These are phyloP conservation scores for Termitomyces sp. DNA, from an alignment of 768 basidiomycete species.

Conservation along the genomic window DNA sequence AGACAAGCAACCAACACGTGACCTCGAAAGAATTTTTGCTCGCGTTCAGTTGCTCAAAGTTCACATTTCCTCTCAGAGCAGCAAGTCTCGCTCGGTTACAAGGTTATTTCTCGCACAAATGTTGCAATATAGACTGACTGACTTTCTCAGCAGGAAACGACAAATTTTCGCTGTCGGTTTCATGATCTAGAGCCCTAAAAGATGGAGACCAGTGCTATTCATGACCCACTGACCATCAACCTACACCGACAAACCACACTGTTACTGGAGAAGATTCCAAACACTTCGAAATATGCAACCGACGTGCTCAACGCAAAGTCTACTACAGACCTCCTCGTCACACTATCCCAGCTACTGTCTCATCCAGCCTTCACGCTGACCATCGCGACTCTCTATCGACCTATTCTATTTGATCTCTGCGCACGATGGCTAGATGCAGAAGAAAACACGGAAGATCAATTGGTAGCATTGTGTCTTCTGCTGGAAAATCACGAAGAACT, in stretches of 20 bases:
- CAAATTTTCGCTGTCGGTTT: background rate
- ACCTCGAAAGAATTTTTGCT: conserved; percentile 1
- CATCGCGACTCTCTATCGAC: conserved; percentile 69
- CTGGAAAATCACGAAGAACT: conserved; percentile 71
- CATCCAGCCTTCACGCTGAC: conserved; percentile 59
- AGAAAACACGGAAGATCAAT: conserved; percentile 47
- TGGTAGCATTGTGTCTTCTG: conserved; percentile 60
- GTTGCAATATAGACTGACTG: background rate
- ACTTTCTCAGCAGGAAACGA: background rate
- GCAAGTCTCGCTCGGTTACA: background rate
- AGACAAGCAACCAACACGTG: background rate
- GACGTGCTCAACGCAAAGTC: conserved; percentile 39
- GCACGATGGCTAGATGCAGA: conserved; percentile 74
- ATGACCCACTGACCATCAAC: conserved; percentile 62
- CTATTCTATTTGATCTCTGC: conserved; percentile 76
- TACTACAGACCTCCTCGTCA: conserved; percentile 43
- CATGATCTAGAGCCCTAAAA: conserved; percentile 12
- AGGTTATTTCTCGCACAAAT: background rate
- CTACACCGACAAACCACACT: conserved; percentile 49
- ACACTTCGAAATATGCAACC: conserved; percentile 36
- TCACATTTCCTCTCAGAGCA: background rate
- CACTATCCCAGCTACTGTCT: conserved; percentile 60
- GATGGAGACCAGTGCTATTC: conserved; percentile 30
- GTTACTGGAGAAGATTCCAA: conserved; percentile 44
- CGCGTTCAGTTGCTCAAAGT: background rate